Conservation (phyloP, 768 basidiomycete species). For the Porpolomopsis calyptriformis region DNA sequence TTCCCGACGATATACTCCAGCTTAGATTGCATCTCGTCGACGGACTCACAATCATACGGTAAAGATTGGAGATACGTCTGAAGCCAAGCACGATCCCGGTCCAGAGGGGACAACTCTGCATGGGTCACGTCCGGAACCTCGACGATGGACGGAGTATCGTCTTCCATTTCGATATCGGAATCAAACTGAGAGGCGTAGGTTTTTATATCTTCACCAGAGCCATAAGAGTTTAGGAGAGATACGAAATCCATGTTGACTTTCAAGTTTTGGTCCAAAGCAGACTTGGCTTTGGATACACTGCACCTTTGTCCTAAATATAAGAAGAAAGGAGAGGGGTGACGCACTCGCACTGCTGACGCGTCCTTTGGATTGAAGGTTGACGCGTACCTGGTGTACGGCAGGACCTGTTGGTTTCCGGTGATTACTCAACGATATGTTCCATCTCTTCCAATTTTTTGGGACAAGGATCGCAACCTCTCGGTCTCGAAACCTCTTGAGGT, state of each 20-base stretch:
- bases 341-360: too few relatives aligned
- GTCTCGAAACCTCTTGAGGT: not conserved
- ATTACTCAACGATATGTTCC: not conserved
- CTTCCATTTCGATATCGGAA: slow-evolving; percentile 35
- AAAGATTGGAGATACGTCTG: slow-evolving; percentile 56
- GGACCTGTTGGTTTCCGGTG: too few relatives aligned
- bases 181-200: slow-evolving; percentile 1
- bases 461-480: not conserved
- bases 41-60: slow-evolving; percentile 64
- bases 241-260: slow-evolving; percentile 1
- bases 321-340: slow-evolving; percentile 3
- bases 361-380: too few relatives aligned
- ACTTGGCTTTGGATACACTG: not conserved
- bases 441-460: not conserved
- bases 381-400: slow-evolving; percentile 3
- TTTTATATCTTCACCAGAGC: slow-evolving; percentile 4
- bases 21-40: slow-evolving; percentile 59
- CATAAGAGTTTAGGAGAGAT: not conserved
- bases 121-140: slow-evolving; percentile 26
- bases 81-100: slow-evolving; percentile 51
- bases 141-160: slow-evolving; percentile 42
- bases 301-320: not conserved
- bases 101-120: slow-evolving; percentile 31
- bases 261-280: not conserved
- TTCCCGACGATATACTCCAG: slow-evolving; percentile 61